Percentiles rank a stretch among this genome's conserved stretches.
phyloP scores from a whole-genome alignment of 2,329 filamentous ascomycete species.

The Aspergillus sp. region DNA sequence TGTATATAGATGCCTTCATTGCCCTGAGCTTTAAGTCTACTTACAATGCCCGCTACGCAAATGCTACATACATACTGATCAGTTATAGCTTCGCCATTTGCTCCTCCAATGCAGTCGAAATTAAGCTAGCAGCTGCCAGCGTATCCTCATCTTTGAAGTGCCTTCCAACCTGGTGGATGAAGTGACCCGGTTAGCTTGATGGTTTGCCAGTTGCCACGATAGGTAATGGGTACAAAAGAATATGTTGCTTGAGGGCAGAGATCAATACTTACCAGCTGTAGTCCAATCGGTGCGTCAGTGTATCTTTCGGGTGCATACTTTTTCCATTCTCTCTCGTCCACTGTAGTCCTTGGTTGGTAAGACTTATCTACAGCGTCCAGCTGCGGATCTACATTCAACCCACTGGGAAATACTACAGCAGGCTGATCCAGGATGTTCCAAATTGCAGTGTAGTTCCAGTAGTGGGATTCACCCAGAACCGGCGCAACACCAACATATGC shows the following conservation, averaged over 20 bases:
- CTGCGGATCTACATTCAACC: slow-evolving; percentile 26
- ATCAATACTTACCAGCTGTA: slow-evolving; percentile 38
- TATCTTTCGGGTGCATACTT: slow-evolving; percentile 35
- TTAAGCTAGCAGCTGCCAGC: slow-evolving; percentile 30
- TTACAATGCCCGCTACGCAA: too few relatives aligned
- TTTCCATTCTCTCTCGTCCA: slow-evolving; percentile 33
- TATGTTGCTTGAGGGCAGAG: too few relatives aligned
- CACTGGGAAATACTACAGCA: slow-evolving; percentile 29
- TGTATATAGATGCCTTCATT: too few relatives aligned
- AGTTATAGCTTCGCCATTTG: neutral
- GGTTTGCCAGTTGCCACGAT: too few relatives aligned
- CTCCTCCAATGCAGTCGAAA: slow-evolving; percentile 11
- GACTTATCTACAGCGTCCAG: slow-evolving; percentile 23
- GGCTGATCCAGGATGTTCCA: slow-evolving; percentile 35
- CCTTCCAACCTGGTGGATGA: slow-evolving; percentile 27
- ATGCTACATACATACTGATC: neutral
- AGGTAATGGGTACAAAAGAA: too few relatives aligned
- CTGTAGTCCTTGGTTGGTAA: slow-evolving; percentile 25
- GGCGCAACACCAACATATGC: slow-evolving; percentile 28
- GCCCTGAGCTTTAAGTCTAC: too few relatives aligned
- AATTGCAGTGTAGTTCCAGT: slow-evolving; percentile 38
- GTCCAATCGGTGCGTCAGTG: slow-evolving; percentile 47
- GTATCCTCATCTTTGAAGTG: slow-evolving; percentile 56
- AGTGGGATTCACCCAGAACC: slow-evolving; percentile 33
- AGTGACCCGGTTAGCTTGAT: too few relatives aligned